Conservation (phyloP, 2,329 filamentous ascomycete genomes). For the Dothistroma pini region DNA sequence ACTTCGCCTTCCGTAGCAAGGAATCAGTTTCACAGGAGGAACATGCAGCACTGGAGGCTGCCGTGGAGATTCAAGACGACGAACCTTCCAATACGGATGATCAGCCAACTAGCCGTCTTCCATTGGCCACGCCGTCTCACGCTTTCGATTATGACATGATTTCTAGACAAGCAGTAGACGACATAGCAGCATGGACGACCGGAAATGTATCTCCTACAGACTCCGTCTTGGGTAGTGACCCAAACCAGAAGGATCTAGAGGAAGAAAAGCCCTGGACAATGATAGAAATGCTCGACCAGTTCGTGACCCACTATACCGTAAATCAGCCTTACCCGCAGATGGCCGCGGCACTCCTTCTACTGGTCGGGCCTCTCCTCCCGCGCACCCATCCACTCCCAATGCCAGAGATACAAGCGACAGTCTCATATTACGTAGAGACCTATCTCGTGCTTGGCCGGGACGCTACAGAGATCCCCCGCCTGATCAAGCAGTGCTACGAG, state of each 20-base stretch:
- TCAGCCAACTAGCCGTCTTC: not conserved
- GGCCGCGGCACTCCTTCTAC: constrained; percentile 45
- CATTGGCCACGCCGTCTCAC: not conserved
- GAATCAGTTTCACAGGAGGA: not conserved
- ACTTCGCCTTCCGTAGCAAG: constrained; percentile 5
- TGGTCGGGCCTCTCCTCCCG: constrained; percentile 46
- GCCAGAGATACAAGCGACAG: constrained; percentile 33
- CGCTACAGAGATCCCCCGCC: constrained; percentile 35
- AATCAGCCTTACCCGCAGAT: constrained; percentile 46
- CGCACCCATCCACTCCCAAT: constrained; percentile 37
- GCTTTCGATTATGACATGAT: constrained; percentile 1
- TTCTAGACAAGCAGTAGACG: constrained; percentile 9
- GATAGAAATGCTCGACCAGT: constrained; percentile 41
- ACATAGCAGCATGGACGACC: constrained; percentile 2
- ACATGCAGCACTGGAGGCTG: not conserved
- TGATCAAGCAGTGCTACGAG: constrained; percentile 40
- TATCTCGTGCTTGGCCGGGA: constrained; percentile 35
- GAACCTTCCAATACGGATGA: not conserved
- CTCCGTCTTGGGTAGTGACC: constrained; percentile 11
- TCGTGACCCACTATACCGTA: constrained; percentile 41
- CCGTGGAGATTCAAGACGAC: not conserved
- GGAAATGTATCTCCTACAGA: constrained; percentile 8
- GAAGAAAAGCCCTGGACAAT: constrained; percentile 37
- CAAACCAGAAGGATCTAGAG: constrained; percentile 26
- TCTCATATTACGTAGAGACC: constrained; percentile 40